Evolutionary conservation across 2,329 filamentous ascomycete genomes (phyloP).

Genomic region (Talaromyces albobiverticillius): DNA sequence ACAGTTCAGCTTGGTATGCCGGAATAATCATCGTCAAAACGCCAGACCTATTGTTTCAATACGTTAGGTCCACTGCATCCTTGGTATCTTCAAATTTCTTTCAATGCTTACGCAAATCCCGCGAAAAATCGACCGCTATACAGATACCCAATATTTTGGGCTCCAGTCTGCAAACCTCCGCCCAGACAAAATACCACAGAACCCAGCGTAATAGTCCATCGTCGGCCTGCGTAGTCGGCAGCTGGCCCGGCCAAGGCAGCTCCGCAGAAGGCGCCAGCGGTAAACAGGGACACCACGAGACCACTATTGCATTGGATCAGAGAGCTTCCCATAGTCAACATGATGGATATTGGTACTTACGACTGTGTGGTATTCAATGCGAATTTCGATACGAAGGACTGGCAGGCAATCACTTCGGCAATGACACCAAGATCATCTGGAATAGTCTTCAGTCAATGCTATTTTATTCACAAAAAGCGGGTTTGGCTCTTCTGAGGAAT

Average conservation of each 20-base stretch:
- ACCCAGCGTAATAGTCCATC: conserved; percentile 70
- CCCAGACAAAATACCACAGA: conserved; percentile 69
- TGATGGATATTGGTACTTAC: conserved; percentile 19
- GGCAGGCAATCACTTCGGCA: conserved; percentile 52
- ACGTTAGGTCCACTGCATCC: conserved; percentile 39
- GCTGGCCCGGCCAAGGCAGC: conserved; percentile 61
- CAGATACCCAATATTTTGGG: conserved; percentile 58
- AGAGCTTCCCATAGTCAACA: neutral
- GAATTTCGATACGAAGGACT: conserved; percentile 34
- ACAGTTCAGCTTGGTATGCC: conserved; percentile 73
- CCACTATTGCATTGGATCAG: conserved; percentile 45
- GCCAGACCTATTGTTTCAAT: conserved; percentile 48
- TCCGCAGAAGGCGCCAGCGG: conserved; percentile 70
- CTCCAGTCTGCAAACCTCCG: conserved; percentile 70
- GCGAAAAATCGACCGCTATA: conserved; percentile 69
- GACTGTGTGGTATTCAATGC: conserved; percentile 27
- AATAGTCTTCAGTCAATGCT: neutral
- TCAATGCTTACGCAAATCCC: conserved; percentile 56
- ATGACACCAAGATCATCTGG: conserved; percentile 58
- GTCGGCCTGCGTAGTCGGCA: conserved; percentile 65
- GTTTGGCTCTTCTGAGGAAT: neutral
- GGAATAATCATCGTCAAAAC: conserved; percentile 64
- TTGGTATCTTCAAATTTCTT: conserved; percentile 25
- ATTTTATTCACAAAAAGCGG: neutral
- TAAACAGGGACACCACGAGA: conserved; percentile 74